Conservation (phyloP, 108 stramenopile genomes). For the Ochromonas danica region DNA sequence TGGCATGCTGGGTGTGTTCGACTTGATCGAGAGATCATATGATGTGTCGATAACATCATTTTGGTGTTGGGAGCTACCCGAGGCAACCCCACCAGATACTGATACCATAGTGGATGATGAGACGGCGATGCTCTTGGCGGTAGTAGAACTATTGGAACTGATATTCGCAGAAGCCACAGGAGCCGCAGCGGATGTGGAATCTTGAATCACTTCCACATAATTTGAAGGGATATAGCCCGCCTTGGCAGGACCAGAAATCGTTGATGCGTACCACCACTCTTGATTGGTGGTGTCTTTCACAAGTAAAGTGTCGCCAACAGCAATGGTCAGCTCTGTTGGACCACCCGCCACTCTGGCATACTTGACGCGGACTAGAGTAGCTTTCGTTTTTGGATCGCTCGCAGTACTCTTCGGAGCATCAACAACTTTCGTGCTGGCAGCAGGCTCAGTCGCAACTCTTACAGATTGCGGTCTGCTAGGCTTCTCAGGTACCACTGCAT, state of each 20-base stretch:
- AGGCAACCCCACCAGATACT: not conserved
- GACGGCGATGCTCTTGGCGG: not conserved
- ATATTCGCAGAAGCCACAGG: not conserved
- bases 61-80: not conserved
- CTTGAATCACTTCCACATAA: not conserved
- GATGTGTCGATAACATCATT: too few relatives aligned
- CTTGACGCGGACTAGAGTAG: not conserved
- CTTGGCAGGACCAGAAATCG: not conserved
- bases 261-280: constrained; percentile 7
- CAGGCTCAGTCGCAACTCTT: not conserved
- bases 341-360: not conserved
- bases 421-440: not conserved
- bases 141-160: not conserved
- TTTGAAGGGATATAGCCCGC: not conserved
- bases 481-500: not conserved
- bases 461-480: too few relatives aligned
- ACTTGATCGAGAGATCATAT: too few relatives aligned
- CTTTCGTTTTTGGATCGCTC: not conserved
- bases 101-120: not conserved
- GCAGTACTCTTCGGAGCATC: not conserved
- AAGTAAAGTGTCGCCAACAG: not conserved
- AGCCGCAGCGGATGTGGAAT: not conserved
- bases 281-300: not conserved
- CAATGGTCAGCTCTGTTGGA: not conserved
- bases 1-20: not conserved